Evolutionary conservation across 2,329 filamentous ascomycete genomes (phyloP).

Genomic region (Xylariales sp.): DNA sequence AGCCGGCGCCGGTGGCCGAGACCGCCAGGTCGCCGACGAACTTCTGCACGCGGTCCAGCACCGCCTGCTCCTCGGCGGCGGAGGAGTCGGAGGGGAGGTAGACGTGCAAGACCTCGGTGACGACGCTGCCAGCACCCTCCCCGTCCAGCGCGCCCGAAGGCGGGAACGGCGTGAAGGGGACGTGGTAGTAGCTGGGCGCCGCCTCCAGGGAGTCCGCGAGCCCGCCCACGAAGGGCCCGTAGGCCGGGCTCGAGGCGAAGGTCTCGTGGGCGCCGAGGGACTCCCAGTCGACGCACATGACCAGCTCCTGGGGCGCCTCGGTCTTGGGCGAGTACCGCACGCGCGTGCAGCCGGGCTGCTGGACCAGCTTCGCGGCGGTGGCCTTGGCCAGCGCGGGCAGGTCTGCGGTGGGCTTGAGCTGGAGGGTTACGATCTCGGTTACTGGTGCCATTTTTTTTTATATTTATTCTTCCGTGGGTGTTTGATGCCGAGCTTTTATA

Average conservation of each 20-base stretch:
- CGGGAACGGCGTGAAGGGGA: conserved; percentile 12
- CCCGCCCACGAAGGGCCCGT: conserved; percentile 11
- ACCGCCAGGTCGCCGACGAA: conserved; percentile 6
- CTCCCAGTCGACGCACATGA: conserved; percentile 20
- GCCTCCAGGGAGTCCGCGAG: conserved; percentile 5
- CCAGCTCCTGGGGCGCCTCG: conserved; percentile 9
- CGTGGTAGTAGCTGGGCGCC: conserved; percentile 12
- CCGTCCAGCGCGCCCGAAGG: conserved; percentile 9
- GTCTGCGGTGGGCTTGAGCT: conserved; percentile 9
- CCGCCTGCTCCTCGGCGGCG: conserved; percentile 3
- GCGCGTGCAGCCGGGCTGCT: conserved; percentile 14
- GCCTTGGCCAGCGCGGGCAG: conserved; percentile 5
- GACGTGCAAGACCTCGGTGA: conserved; percentile 13
- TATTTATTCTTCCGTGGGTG: background rate
- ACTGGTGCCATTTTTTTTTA: conserved; percentile 16
- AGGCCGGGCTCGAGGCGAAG: conserved; percentile 11
- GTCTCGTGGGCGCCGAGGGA: conserved; percentile 12
- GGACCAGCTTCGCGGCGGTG: conserved; percentile 10
- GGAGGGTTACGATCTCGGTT: conserved; percentile 17
- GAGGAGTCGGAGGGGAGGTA: conserved; percentile 12
- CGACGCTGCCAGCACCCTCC: conserved; percentile 2
- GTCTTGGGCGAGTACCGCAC: conserved; percentile 13
- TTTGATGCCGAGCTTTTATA: background rate
- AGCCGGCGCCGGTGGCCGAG: conserved; percentile 6
- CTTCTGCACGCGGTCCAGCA: background rate